Conservation (phyloP, 306 rosid species). For the Ziziphus jujuba region DNA sequence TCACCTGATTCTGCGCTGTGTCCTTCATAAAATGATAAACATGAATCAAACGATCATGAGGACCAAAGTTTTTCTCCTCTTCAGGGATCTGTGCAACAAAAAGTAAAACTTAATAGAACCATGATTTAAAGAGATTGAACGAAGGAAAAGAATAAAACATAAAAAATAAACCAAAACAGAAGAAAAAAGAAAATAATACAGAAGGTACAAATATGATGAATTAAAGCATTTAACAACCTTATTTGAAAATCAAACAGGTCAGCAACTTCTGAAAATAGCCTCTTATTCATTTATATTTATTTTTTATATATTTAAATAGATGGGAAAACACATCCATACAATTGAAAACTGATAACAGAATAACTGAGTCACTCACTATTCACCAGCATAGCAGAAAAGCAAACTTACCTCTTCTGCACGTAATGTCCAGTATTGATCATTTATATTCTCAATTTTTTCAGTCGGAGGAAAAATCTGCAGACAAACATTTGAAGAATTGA, state of each 20-base stretch:
- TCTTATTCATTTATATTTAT: neutral
- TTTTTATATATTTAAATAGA: no score
- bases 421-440: slow-evolving; percentile 74
- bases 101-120: neutral
- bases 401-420: slow-evolving; percentile 66
- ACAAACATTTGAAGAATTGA: neutral
- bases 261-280: neutral
- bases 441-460: slow-evolving; percentile 67
- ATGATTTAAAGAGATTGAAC: neutral
- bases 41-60: slow-evolving; percentile 72
- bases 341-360: neutral
- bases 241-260: neutral
- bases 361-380: neutral
- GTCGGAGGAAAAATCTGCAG: slow-evolving; percentile 53
- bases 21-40: slow-evolving; percentile 83
- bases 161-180: neutral
- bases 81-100: slow-evolving; percentile 55
- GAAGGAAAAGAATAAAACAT: neutral
- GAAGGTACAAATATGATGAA: neutral
- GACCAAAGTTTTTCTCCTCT: slow-evolving; percentile 69
- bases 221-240: neutral
- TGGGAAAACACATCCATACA: neutral
- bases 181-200: neutral
- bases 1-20: slow-evolving; percentile 59
- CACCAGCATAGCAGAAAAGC: neutral